Evolutionary conservation across 106 monocot genomes (phyloP).

Genomic region (Phalaenopsis equestris): DNA sequence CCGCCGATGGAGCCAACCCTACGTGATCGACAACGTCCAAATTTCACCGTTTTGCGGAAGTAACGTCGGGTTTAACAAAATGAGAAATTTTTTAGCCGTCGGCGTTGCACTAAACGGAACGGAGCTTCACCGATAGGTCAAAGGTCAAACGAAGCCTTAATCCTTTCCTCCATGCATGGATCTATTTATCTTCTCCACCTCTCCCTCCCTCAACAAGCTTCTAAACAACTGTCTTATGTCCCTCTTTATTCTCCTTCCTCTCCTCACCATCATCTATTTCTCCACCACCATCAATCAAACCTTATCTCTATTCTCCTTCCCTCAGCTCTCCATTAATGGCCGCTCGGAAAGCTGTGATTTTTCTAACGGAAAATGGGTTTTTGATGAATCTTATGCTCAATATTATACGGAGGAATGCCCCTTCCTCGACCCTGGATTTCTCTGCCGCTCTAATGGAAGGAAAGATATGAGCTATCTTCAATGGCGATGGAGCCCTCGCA

Average conservation of each 20-base stretch:
- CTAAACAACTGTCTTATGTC: neutral
- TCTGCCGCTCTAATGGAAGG: slow-evolving; percentile 62
- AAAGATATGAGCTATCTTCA: slow-evolving; percentile 43
- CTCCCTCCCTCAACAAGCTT: neutral
- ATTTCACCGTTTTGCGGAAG: too few species aligned
- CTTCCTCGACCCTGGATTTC: slow-evolving; percentile 82
- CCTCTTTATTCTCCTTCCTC: neutral
- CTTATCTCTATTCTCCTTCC: neutral
- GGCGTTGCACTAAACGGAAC: too few species aligned
- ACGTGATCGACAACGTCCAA: too few species aligned
- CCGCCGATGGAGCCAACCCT: too few species aligned
- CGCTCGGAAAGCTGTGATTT: slow-evolving; percentile 30
- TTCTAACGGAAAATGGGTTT: slow-evolving; percentile 57
- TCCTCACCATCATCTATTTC: neutral
- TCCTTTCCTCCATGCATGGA: neutral
- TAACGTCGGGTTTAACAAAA: too few species aligned
- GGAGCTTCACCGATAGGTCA: too few species aligned
- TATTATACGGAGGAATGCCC: slow-evolving; percentile 60
- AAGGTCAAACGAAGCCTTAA: too few species aligned
- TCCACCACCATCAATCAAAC: neutral
- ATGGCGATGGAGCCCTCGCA: slow-evolving; percentile 73
- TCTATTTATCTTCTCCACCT: neutral
- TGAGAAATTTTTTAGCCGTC: too few species aligned
- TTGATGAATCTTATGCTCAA: slow-evolving; percentile 18
- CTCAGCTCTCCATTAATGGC: neutral